Evolutionary conservation across 441 rosid genomes (phyloP), one percentile per base, ranked within the genome.

Genomic region (Populus tomentosa): DNA sequence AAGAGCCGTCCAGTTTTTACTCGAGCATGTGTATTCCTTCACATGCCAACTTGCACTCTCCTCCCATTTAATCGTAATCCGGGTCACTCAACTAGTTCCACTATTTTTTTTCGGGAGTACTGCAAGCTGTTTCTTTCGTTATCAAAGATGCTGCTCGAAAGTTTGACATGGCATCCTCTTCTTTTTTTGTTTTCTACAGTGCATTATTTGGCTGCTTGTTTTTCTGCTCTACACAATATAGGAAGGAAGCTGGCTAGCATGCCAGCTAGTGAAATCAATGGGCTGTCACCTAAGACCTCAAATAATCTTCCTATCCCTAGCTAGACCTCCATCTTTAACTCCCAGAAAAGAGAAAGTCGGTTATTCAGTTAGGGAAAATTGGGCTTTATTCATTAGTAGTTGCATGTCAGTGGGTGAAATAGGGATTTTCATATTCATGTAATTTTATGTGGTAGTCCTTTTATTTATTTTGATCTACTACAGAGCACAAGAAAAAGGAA

Each of bases 1-100:
- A 24, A 64, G 24, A 46, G 67, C 78, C 78, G 50, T 69, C 74
- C 10, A 69, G 72, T 30, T 30, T 30, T 30, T 30, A 30, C 32
- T 30, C 32, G 24, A 38, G 32, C 63, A 18, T 53, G 8, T 40
- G 26, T 28, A 30, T 0, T 46, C 56, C 18, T 28, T 36, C 28
- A 62, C 74, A 62, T 6, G 61, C 64, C 69, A 62, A 13, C 75
- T 24, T 53, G 61, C 38, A 35, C 46, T 70, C 38, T 3, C 30
- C 53, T 70, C 38, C 20, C 13, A 26, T 10, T 32, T 3, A 71
- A 13, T 64, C 26, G 24, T 32, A 14, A 14, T 21, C 23, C 13
- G 28, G 21, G 72, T 76, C 62, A 13, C 56, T 14, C 56, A 14
- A 0, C 20, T 46, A 4, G 56, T 46, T 46, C 56, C 56, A 46